A percentile compares a stretch with the other conserved stretches of the same genome.
Conservation (phyloP, 1,139 yeast species). For the Taphrina deformans region DNA sequence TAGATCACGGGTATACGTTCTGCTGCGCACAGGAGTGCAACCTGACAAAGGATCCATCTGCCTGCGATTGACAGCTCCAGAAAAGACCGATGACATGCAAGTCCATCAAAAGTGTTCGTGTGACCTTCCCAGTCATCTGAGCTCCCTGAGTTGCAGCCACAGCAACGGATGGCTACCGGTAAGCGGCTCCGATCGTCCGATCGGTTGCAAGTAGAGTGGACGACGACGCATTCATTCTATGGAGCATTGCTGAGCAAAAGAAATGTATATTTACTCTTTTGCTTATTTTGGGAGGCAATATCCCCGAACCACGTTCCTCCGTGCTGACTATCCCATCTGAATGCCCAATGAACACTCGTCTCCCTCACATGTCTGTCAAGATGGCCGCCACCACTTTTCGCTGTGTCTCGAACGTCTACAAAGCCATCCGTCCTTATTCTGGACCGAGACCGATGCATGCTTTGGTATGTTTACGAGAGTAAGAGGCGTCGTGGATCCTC, state of each 20-base stretch:
- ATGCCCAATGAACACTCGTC: no score
- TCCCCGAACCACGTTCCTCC: not conserved
- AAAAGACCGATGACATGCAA: no score
- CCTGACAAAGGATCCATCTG: no score
- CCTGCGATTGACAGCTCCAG: no score
- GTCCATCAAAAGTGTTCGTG: not conserved
- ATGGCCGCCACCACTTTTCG: not conserved
- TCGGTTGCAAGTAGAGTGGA: not conserved
- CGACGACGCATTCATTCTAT: not conserved
- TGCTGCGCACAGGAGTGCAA: no score
- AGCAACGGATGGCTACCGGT: no score
- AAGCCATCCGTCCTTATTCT: not conserved
- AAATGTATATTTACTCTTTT: not conserved
- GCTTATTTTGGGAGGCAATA: not conserved
- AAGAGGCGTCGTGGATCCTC: slow-evolving; percentile 69
- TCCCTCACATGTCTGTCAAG: no score
- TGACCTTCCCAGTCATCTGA: no score
- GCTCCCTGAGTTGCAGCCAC: no score
- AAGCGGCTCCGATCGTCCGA: not conserved
- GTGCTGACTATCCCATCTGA: not conserved
- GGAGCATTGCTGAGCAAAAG: not conserved
- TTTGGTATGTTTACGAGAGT: not conserved
- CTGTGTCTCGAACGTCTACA: not conserved
- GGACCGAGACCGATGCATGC: no score
- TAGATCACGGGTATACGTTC: no score